These are phyloP conservation scores for Neostapfia colusana DNA, from an alignment of 176 grass and related monocot genomes.

Conservation along the genomic window DNA sequence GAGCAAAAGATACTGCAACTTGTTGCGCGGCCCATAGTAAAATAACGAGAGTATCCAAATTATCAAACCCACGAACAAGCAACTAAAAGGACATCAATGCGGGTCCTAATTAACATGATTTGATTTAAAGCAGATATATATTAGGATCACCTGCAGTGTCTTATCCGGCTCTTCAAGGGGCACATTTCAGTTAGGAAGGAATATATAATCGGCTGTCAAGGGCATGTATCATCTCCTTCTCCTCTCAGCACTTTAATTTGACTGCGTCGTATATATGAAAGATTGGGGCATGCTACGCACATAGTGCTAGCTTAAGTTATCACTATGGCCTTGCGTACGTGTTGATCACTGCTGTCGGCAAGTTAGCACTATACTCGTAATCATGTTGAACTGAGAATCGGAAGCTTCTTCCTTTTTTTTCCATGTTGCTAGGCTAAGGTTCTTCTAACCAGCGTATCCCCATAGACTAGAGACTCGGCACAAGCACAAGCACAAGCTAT, in stretches of 20 bases:
- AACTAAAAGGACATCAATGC: constrained; percentile 25
- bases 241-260: background rate
- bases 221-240: constrained; percentile 30
- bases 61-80: constrained; percentile 28
- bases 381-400: no score
- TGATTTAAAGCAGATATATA: background rate
- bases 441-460: no score
- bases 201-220: constrained; percentile 1
- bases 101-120: constrained; percentile 3
- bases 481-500: background rate
- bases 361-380: background rate
- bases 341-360: background rate
- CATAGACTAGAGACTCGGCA: background rate
- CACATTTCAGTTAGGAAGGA: constrained; percentile 4
- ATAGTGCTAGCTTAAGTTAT: background rate
- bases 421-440: no score
- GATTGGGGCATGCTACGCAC: background rate
- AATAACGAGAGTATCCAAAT: background rate
- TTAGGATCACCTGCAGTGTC: background rate
- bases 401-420: no score
- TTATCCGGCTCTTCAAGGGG: background rate
- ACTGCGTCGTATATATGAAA: background rate
- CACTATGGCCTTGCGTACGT: background rate
- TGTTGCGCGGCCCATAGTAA: background rate
- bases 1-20: constrained; percentile 32